phyloP scores from a whole-genome alignment of 495 filamentous ascomycete species.

The Neurospora sp. region DNA sequence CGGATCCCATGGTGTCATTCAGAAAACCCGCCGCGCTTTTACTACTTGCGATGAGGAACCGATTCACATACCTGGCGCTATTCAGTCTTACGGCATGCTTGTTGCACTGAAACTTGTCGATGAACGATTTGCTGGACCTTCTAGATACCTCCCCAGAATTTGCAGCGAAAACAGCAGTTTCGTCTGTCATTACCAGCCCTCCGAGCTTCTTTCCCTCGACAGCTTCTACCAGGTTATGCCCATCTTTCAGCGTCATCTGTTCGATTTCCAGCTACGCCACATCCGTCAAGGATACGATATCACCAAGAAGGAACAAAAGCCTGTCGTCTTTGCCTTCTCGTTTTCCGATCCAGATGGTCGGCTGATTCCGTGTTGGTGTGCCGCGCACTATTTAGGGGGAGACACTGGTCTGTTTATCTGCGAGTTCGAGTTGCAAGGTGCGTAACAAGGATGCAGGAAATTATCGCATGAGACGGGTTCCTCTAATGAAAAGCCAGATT shows the following conservation, averaged over 20 bases:
- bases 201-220: conserved; percentile 9
- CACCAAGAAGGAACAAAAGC: conserved; percentile 8
- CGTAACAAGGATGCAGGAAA: background rate
- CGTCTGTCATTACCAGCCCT: conserved; percentile 11
- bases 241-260: conserved; percentile 10
- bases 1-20: conserved; percentile 12
- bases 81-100: conserved; percentile 16
- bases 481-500: conserved; percentile 2
- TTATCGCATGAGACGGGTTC: background rate
- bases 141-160: conserved; percentile 9
- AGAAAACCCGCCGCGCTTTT: conserved; percentile 10
- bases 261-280: conserved; percentile 10
- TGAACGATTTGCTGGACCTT: conserved; percentile 3
- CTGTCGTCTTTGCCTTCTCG: conserved; percentile 15
- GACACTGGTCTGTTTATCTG: conserved; percentile 13
- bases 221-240: conserved; percentile 14
- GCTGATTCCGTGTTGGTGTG: conserved; percentile 16
- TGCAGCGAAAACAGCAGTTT: conserved; percentile 15
- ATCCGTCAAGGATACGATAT: conserved; percentile 4
- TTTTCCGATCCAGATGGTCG: conserved; percentile 13
- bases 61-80: conserved; percentile 16
- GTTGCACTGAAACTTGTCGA: conserved; percentile 10
- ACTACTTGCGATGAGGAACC: conserved; percentile 16
- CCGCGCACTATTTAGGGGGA: conserved; percentile 13
- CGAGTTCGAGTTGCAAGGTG: conserved; percentile 16